Percentiles rank a stretch among this genome's conserved stretches.
phyloP scores from a whole-genome alignment of 352 stramenopile genomes.

The Stephanocyclus meneghinianus region DNA sequence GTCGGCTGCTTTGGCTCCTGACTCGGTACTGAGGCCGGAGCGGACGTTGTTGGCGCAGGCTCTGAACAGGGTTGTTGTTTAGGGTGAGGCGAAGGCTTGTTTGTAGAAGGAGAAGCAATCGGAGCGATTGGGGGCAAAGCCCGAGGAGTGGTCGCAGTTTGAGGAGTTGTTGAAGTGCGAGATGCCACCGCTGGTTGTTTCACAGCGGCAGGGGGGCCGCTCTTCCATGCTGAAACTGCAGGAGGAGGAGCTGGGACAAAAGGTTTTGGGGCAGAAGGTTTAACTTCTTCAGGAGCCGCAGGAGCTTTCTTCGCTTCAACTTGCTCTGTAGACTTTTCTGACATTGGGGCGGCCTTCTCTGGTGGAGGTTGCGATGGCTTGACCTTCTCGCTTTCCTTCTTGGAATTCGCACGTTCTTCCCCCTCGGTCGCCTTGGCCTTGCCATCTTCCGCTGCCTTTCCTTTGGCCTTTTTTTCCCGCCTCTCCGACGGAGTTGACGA shows the following conservation, averaged over 20 bases:
- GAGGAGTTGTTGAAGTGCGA: neutral
- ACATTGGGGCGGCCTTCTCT: neutral
- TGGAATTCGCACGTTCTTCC: neutral
- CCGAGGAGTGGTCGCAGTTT: neutral
- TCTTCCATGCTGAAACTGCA: constrained; percentile 36
- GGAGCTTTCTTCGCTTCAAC: neutral
- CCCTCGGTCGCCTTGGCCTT: neutral
- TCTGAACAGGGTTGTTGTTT: neutral
- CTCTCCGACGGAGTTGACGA: neutral
- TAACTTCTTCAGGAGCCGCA: neutral
- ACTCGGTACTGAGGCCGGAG: neutral
- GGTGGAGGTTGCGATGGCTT: neutral
- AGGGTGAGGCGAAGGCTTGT: neutral
- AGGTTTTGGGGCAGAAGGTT: constrained; percentile 13
- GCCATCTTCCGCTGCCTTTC: neutral
- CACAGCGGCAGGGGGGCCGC: constrained; percentile 19
- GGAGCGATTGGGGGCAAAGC: neutral
- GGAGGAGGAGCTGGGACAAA: constrained; percentile 40
- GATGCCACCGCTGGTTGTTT: constrained; percentile 9
- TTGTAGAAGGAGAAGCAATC: neutral
- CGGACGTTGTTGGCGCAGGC: neutral
- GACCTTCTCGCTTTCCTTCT: neutral
- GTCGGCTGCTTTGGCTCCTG: neutral
- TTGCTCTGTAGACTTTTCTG: neutral
- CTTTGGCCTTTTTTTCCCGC: constrained; percentile 3